Conservation (phyloP, 1,284 basidiomycete genomes). For the Rhodotorula sp. region DNA sequence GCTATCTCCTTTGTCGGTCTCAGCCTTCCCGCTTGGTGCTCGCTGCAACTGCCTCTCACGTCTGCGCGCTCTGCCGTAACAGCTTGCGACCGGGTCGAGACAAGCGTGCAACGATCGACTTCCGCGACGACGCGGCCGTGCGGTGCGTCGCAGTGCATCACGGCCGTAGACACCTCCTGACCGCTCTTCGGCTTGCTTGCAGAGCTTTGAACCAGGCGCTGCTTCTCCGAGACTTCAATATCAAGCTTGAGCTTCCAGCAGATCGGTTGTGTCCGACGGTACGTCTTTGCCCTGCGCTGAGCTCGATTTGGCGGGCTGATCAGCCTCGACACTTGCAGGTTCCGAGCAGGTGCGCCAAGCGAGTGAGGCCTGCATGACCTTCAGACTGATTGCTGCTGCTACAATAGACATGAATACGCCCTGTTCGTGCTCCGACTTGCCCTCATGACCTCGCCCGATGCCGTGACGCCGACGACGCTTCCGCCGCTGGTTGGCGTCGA, state of each 20-base stretch:
- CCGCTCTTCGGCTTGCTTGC: neutral
- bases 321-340: conserved; percentile 18
- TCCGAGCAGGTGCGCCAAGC: conserved; percentile 35
- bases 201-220: conserved; percentile 76
- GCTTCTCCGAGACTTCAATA: conserved; percentile 69
- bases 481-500: conserved; percentile 53
- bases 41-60: neutral
- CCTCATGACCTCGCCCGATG: conserved; percentile 33
- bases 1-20: conserved; percentile 64
- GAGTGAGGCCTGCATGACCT: too few relatives aligned
- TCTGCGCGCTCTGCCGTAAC: conserved; percentile 40
- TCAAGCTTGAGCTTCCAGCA: conserved; percentile 64
- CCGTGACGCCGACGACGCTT: conserved; percentile 2
- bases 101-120: conserved; percentile 64
- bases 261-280: conserved; percentile 85
- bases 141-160: conserved; percentile 55
- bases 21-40: neutral
- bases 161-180: neutral
- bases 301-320: too few relatives aligned
- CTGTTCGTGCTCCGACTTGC: conserved; percentile 69
- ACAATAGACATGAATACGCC: conserved; percentile 70
- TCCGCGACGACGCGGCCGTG: conserved; percentile 67
- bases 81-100: conserved; percentile 48
- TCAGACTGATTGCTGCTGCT: neutral
- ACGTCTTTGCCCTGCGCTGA: conserved; percentile 40